Evolutionary conservation across 2,329 filamentous ascomycete species (phyloP), one percentile per base, ranked within the genome.

Genomic region (Diaporthe citri): DNA sequence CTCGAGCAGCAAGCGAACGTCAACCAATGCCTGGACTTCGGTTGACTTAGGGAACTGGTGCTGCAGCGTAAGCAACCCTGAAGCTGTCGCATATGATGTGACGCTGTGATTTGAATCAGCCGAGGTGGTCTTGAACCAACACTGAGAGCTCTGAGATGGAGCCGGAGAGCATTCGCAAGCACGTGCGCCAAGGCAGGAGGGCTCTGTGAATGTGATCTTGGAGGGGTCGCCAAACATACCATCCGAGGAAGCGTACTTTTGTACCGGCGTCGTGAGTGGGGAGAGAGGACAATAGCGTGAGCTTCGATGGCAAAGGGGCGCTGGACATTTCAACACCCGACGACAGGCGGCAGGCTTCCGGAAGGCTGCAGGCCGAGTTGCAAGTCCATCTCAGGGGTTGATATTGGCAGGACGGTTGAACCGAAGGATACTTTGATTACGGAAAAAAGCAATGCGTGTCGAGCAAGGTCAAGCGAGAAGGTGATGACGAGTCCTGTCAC

Each of bases 221-320:
- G 4, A 20, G 4, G 25, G 22, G 4, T n/a, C n/a, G 34, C 48
- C 34, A 55, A 66, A 85, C 91, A 85, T 88, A 98, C 96, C 96
- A 98, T 83, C 95, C 96, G 69, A 98, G 85, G 83, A 98, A 97
- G 76, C 96, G 93, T 76, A 98, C 93, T 85, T 98, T 98, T n/a
- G 91, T 90, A 55, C 90, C 90, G 20, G 85, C 77, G n/a, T 85
- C 81, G 66, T 86, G 85, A 69, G 81, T 80, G 4, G 88, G 85
- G 20, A 96, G 84, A 74, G 89, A 86, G 20, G 90, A 90, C 72
- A 96, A 87, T 75, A 95, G 91, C 75, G 92, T 91, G 55, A 92
- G 86, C 75, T 85, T 87, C 31, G 92, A 93, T 9, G 95, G 90
- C 43, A 90, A 85, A 39, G 94, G 93, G 12, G 89, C 90, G 76